Base-by-base conservation (phyloP, 148 eudicot genomes). In the Polygonum aviculare region DNA sequence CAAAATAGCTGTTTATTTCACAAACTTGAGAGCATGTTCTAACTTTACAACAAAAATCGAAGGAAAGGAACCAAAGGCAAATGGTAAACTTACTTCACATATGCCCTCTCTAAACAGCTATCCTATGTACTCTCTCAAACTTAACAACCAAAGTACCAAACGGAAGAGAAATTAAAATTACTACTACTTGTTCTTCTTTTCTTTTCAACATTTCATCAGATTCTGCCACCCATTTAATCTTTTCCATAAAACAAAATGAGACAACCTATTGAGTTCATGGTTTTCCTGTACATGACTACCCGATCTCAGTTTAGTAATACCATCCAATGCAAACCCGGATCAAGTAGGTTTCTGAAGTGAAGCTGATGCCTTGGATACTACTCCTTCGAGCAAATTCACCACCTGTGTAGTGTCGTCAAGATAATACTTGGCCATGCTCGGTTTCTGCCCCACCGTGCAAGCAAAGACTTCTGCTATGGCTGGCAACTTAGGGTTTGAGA, bases 401-500 rank as follows among this genome's bases (percentile, higher is more conserved):
- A 81, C 78, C 26, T 81, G 78, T 21, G 70, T 21, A 7, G 80
- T 74, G 52, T 81, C 84, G 38, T 81, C 84, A 12, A 81, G 78
- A 48, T 81, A 81, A 45, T 81, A 81, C 26, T 75, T 81, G n/a
- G 84, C 84, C 74, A 72, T 78, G 47, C 84, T 81, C 12, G 84
- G 84, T 36, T 81, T 81, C 31, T 78, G 80, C 40, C 80, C 84
- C 40, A 81, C 84, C 3, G 84, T 81, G 59, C 84, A 81, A 6
- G 84, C 78, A 49, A 78, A 81, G 9, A 81, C 76, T 22, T 74
- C 80, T 0, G 92, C 90, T 12, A 35, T 76, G 0, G 88, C 81
- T 36, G 90, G 85, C 39, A 86, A 77, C 14, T 85, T 78, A 33
- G 82, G 82, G 22, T 83, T 84, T 6, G 79, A 81, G 19, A 77